phyloP scores from a whole-genome alignment of 768 basidiomycete genomes.

The Tricholoma furcatifolium region DNA sequence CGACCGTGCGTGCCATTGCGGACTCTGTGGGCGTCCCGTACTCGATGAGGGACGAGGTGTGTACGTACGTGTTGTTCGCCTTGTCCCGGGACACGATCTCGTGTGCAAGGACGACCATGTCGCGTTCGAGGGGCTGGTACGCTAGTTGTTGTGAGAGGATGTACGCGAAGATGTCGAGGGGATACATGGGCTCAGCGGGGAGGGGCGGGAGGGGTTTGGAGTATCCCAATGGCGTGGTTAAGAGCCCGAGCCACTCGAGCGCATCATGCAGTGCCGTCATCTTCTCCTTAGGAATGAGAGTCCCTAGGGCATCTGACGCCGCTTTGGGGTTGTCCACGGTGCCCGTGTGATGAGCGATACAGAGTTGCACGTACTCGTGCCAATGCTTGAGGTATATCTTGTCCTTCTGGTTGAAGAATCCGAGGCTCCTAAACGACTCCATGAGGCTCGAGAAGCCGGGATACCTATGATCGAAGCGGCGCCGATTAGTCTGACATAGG shows the following conservation, averaged over 20 bases:
- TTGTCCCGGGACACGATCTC: conserved; percentile 58
- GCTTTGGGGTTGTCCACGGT: conserved; percentile 11
- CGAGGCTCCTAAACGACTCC: conserved; percentile 67
- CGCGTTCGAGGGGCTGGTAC: conserved; percentile 71
- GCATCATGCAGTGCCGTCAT: conserved; percentile 32
- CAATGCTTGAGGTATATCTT: conserved; percentile 39
- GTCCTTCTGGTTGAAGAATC: conserved; percentile 53
- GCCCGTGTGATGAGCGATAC: conserved; percentile 21
- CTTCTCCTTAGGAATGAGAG: conserved; percentile 21
- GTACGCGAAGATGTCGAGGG: conserved; percentile 74
- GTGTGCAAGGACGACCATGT: conserved; percentile 86
- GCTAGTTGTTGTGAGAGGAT: conserved; percentile 70
- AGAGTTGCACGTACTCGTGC: conserved; percentile 31
- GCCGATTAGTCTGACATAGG: neutral
- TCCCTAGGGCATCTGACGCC: conserved; percentile 16
- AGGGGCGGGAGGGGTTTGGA: conserved; percentile 36
- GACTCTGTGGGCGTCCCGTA: conserved; percentile 55
- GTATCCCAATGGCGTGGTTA: conserved; percentile 12
- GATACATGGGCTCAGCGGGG: conserved; percentile 40
- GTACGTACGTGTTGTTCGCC: conserved; percentile 40
- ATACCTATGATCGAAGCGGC: conserved; percentile 48
- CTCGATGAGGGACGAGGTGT: conserved; percentile 64
- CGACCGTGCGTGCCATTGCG: conserved; percentile 92
- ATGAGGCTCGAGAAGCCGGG: conserved; percentile 79
- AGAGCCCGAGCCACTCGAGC: conserved; percentile 49